These are phyloP conservation scores for Carex sylvatica DNA, from an alignment of 202 grass and related monocot genomes.

Conservation along the genomic window DNA sequence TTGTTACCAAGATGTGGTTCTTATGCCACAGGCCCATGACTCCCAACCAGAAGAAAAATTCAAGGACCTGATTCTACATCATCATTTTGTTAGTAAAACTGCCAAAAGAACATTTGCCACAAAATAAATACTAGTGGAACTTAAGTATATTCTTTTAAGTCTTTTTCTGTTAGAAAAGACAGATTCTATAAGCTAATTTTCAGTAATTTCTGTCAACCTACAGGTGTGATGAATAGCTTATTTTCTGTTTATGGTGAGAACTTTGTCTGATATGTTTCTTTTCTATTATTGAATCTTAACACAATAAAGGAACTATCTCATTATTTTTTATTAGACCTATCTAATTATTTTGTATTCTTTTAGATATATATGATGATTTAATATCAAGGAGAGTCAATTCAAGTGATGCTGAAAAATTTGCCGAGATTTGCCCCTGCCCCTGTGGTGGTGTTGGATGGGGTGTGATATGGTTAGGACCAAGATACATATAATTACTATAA, in stretches of 20 bases:
- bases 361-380: slow-evolving; percentile 96
- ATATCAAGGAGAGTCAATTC: slow-evolving; percentile 98
- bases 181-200: slow-evolving; percentile 22
- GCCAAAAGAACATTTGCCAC: not conserved
- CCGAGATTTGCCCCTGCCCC: slow-evolving; percentile 95
- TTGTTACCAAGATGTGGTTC: not conserved
- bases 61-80: not conserved
- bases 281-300: slow-evolving; percentile 28
- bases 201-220: slow-evolving; percentile 31
- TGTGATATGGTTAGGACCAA: slow-evolving; percentile 67
- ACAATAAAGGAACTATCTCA: not conserved
- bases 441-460: slow-evolving; percentile 88
- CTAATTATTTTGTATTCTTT: slow-evolving; percentile 11
- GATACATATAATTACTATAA: not conserved
- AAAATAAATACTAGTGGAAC: not conserved
- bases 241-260: slow-evolving; percentile 96
- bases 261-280: not conserved
- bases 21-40: not conserved
- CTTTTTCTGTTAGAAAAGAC: not conserved
- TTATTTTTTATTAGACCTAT: not conserved
- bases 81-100: not conserved
- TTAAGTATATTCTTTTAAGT: not conserved
- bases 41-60: not conserved
- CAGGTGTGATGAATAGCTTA: slow-evolving; percentile 99
- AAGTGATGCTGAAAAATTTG: slow-evolving; percentile 99